These are phyloP conservation scores for Solanum sitiens DNA, from an alignment of 257 asterid genomes.

Conservation along the genomic window DNA sequence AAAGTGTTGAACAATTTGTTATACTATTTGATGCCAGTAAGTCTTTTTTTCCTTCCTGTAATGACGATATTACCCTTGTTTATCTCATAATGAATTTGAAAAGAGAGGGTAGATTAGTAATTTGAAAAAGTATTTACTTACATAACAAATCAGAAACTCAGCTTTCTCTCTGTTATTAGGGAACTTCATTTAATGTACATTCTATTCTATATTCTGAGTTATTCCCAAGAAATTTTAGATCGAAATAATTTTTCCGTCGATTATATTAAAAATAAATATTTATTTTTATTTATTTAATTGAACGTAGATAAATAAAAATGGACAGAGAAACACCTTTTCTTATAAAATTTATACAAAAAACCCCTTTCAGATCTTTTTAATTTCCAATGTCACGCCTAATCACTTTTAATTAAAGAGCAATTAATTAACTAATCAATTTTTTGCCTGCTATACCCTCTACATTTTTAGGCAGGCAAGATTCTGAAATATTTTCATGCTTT, in stretches of 20 bases:
- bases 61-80: neutral
- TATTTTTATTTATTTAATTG: no score
- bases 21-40: slow-evolving; percentile 87
- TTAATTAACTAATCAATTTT: slow-evolving; percentile 9
- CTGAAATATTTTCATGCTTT: slow-evolving; percentile 21
- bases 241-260: neutral
- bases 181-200: slow-evolving; percentile 31
- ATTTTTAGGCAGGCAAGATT: neutral
- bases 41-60: slow-evolving; percentile 4
- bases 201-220: slow-evolving; percentile 30
- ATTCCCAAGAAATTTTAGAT: slow-evolving; percentile 32
- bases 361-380: slow-evolving; percentile 3
- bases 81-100: neutral
- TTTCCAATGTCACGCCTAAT: slow-evolving; percentile 70
- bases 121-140: neutral
- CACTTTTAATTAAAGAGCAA: slow-evolving; percentile 16
- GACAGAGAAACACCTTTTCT: slow-evolving; percentile 1
- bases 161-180: slow-evolving; percentile 29
- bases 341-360: slow-evolving; percentile 13
- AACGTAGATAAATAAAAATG: neutral
- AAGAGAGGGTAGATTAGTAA: neutral
- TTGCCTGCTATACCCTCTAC: neutral
- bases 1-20: slow-evolving; percentile 66
- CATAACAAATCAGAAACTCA: slow-evolving; percentile 31
- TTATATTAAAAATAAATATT: neutral